Conservation (phyloP, 2,329 filamentous ascomycete species). For the Penicillium sp. region DNA sequence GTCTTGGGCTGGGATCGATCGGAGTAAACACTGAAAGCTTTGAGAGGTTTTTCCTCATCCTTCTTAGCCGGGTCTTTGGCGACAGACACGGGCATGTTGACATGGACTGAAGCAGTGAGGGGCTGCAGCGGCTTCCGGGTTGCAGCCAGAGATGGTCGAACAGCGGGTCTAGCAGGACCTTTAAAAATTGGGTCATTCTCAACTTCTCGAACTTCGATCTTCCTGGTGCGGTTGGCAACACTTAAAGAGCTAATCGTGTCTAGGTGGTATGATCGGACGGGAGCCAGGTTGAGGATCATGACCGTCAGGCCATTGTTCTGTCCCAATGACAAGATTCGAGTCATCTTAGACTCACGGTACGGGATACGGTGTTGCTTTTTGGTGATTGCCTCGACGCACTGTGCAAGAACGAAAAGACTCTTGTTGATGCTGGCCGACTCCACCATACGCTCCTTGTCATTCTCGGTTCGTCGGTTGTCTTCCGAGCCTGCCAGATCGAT, state of each 20-base stretch:
- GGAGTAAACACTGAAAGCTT: slow-evolving; percentile 84
- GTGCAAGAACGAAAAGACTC: slow-evolving; percentile 88
- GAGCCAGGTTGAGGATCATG: slow-evolving; percentile 94
- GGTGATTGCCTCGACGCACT: slow-evolving; percentile 94
- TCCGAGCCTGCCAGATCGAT: slow-evolving; percentile 96
- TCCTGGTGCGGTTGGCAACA: slow-evolving; percentile 92
- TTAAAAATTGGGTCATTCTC: slow-evolving; percentile 94
- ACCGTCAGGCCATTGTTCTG: slow-evolving; percentile 95
- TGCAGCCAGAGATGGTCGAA: slow-evolving; percentile 46
- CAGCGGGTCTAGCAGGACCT: slow-evolving; percentile 64
- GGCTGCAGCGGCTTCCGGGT: slow-evolving; percentile 78
- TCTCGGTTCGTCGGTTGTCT: slow-evolving; percentile 91
- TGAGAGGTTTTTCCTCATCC: slow-evolving; percentile 71
- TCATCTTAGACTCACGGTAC: slow-evolving; percentile 97
- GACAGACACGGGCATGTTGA: slow-evolving; percentile 63
- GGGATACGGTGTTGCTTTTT: slow-evolving; percentile 76
- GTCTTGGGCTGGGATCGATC: slow-evolving; percentile 62
- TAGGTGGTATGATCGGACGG: slow-evolving; percentile 87
- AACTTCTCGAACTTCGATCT: slow-evolving; percentile 92
- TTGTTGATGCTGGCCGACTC: slow-evolving; percentile 98
- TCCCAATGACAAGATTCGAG: slow-evolving; percentile 84
- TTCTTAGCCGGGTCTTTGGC: slow-evolving; percentile 56
- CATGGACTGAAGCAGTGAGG: slow-evolving; percentile 74
- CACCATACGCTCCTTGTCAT: slow-evolving; percentile 87
- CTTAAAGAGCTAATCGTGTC: slow-evolving; percentile 93